Evolutionary conservation across 495 filamentous ascomycete species (phyloP).

Genomic region (Podospora didyma): DNA sequence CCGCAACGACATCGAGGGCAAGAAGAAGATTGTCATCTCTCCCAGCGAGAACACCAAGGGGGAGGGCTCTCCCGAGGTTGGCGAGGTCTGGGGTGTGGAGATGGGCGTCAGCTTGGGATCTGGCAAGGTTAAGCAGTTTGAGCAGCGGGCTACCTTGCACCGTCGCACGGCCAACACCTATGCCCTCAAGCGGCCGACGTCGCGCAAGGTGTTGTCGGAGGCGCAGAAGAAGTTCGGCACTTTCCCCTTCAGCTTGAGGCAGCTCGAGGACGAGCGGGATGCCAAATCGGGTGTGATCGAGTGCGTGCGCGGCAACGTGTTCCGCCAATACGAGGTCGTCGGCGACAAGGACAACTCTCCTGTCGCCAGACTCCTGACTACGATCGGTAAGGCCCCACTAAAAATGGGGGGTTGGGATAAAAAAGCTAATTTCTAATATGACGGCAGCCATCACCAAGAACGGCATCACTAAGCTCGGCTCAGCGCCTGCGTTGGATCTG

Average conservation of each 20-base stretch:
- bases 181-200: conserved; percentile 85
- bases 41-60: conserved; percentile 85
- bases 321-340: conserved; percentile 92
- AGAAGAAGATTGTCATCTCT: conserved; percentile 95
- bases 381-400: conserved; percentile 67
- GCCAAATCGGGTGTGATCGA: conserved; percentile 96
- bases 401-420: background rate
- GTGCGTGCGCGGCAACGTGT: conserved; percentile 83
- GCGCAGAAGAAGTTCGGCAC: conserved; percentile 93
- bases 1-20: conserved; percentile 93
- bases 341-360: conserved; percentile 83
- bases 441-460: conserved; percentile 93
- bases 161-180: conserved; percentile 88
- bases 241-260: conserved; percentile 96
- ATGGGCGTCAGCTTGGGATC: conserved; percentile 84
- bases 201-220: conserved; percentile 84
- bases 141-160: conserved; percentile 85
- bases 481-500: conserved; percentile 67
- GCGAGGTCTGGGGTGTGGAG: conserved; percentile 98
- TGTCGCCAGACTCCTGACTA: conserved; percentile 82
- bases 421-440: conserved; percentile 14
- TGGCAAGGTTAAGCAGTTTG: conserved; percentile 88
- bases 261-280: conserved; percentile 93
- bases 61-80: conserved; percentile 84
- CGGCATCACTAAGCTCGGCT: conserved; percentile 78